Base-by-base conservation (phyloP, 2,329 filamentous ascomycete species). In the Fusarium foetens region DNA sequence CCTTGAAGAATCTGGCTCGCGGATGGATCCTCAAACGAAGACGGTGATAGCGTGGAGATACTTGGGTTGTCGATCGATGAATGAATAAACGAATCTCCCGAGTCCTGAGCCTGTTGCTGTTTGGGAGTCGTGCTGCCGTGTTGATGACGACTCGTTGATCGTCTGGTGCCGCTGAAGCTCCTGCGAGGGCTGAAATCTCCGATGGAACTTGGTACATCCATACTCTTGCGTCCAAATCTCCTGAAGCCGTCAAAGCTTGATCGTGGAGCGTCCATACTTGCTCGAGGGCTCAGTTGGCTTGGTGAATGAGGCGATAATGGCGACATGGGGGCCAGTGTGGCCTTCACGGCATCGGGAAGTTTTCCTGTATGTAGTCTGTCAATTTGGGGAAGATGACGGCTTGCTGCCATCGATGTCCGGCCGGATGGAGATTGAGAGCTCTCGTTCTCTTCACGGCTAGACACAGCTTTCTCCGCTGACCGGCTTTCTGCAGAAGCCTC, bases 1-100 rank as follows among this genome's bases (percentile, higher is more conserved):
- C 93, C 90, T 58, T 90, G 89, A 13, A 99, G 84, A 41, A 98
- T 98, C 80, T 97, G 94, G 79, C 95, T 98, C 6, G 93, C 95
- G 7, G 95, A 97, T 52, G 92, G 91, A 64, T 95, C 93, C 45
- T 95, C 92, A 59, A 88, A 89, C 1, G 90, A 91, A 7, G 92
- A 93, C 8, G 90, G 86, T 4, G 92, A 86, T 36, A 91, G 84
- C 6, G 90, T 93, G 2, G 93, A 95, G 62, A 92, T 81, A 77
- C 91, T 94, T 1, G 90, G 92, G 48, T 92, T 93, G 58, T 93
- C 93, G 87, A 77, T 91, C 86, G 68, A 83, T 2, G 92, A 94
- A 75, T 92, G 91, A 9, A 91, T 88, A 68, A 91, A 93, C 5
- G 94, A 97, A 68, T 94, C 93, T 2, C 90, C 70, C 86, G 86